Percentiles rank a stretch among this genome's conserved stretches.
Evolutionary conservation across 2,329 filamentous ascomycete species (phyloP).

Genomic region (Neurospora sp.): DNA sequence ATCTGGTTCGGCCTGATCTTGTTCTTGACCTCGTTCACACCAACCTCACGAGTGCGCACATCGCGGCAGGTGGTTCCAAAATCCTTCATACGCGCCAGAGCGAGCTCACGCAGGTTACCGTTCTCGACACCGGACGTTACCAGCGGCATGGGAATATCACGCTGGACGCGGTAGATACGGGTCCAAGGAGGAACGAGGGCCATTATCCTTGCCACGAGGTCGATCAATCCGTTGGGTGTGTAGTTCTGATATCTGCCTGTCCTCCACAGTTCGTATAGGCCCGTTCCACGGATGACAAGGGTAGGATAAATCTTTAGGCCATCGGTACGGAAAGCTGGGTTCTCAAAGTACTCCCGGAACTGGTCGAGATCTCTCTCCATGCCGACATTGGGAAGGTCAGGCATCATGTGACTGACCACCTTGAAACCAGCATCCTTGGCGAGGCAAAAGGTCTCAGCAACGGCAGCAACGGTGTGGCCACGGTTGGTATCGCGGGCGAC

Average conservation of each 20-base stretch:
- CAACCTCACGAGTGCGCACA: constrained; percentile 90
- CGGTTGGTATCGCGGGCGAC: constrained; percentile 97
- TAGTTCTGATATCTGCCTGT: constrained; percentile 98
- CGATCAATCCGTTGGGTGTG: constrained; percentile 91
- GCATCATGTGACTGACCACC: constrained; percentile 99
- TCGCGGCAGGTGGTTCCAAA: constrained; percentile 96
- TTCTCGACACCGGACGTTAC: constrained; percentile 99
- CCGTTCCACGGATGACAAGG: constrained; percentile 90
- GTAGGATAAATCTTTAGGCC: constrained; percentile 98
- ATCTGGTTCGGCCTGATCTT: constrained; percentile 96
- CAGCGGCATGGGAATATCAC: constrained; percentile 98
- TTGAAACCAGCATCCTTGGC: constrained; percentile 98
- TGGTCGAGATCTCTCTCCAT: constrained; percentile 97
- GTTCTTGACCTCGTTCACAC: constrained; percentile 98
- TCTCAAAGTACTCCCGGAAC: constrained; percentile 96
- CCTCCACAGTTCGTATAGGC: constrained; percentile 93
- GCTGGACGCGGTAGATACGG: constrained; percentile 93
- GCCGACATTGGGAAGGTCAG: constrained; percentile 91
- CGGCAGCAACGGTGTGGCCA: constrained; percentile 88
- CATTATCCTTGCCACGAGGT: constrained; percentile 91
- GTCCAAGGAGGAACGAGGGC: constrained; percentile 96
- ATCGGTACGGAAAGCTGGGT: constrained; percentile 89
- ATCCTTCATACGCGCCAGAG: constrained; percentile 96
- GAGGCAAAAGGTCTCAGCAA: constrained; percentile 94
- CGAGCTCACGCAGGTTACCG: constrained; percentile 87